phyloP scores from a whole-genome alignment of 2,329 filamentous ascomycete species.

The Tricladium varicosporioides region DNA sequence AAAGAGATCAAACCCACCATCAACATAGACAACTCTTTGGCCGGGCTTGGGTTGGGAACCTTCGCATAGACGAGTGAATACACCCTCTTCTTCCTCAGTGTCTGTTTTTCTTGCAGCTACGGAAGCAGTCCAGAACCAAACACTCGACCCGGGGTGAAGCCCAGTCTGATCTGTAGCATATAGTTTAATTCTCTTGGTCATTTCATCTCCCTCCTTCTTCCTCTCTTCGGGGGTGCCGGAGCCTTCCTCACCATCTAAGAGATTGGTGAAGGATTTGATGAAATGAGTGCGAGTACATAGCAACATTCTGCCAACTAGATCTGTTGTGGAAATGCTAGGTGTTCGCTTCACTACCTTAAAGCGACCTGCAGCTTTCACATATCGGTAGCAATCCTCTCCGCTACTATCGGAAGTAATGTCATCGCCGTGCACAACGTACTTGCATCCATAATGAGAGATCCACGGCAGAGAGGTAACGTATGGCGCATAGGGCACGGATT shows the following conservation, averaged over 20 bases:
- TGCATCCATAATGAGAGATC: slow-evolving; percentile 94
- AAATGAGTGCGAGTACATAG: slow-evolving; percentile 94
- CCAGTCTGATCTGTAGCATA: slow-evolving; percentile 89
- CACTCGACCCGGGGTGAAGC: slow-evolving; percentile 72
- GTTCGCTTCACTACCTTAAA: slow-evolving; percentile 98
- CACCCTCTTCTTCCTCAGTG: slow-evolving; percentile 57
- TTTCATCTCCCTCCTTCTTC: slow-evolving; percentile 59
- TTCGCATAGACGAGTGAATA: slow-evolving; percentile 65
- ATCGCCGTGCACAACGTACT: slow-evolving; percentile 94
- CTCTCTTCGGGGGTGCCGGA: slow-evolving; percentile 67
- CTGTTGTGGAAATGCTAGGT: slow-evolving; percentile 93
- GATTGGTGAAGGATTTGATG: slow-evolving; percentile 72
- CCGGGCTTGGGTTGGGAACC: slow-evolving; percentile 72
- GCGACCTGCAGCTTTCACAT: slow-evolving; percentile 87
- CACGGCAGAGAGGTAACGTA: slow-evolving; percentile 93
- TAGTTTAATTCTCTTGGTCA: slow-evolving; percentile 74
- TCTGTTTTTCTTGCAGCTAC: slow-evolving; percentile 33
- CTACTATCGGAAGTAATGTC: slow-evolving; percentile 94
- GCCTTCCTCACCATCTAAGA: slow-evolving; percentile 70
- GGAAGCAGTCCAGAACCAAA: slow-evolving; percentile 77
- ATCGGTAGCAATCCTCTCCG: slow-evolving; percentile 96
- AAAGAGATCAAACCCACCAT: slow-evolving; percentile 95
- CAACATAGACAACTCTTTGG: slow-evolving; percentile 89
- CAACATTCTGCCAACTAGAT: slow-evolving; percentile 97
- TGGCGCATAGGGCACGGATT: slow-evolving; percentile 78